These are phyloP conservation scores for Phellinidium pouzarii DNA, from an alignment of 1,284 basidiomycete species.

Conservation along the genomic window DNA sequence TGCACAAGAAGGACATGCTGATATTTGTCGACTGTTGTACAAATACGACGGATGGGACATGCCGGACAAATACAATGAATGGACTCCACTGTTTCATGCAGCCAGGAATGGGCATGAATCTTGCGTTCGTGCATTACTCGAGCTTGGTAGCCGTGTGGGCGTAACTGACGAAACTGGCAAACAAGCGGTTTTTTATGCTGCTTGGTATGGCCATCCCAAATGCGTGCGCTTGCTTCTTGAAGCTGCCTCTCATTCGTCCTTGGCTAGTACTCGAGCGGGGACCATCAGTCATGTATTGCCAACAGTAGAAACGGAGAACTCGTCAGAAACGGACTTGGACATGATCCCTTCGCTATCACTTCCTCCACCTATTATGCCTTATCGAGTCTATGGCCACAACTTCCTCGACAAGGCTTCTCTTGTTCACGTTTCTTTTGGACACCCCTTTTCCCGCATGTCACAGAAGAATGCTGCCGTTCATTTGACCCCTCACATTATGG, in stretches of 20 bases:
- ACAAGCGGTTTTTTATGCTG: constrained; percentile 89
- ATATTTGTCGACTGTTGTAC: constrained; percentile 78
- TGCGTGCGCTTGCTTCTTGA: constrained; percentile 73
- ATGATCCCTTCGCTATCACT: constrained; percentile 90
- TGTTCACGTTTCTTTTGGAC: constrained; percentile 85
- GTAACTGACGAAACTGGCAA: constrained; percentile 83
- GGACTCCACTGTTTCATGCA: constrained; percentile 97
- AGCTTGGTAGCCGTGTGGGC: constrained; percentile 71
- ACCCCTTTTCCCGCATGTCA: constrained; percentile 36
- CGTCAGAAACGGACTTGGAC: constrained; percentile 72
- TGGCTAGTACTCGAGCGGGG: constrained; percentile 22
- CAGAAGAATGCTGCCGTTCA: constrained; percentile 42
- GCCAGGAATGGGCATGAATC: constrained; percentile 80
- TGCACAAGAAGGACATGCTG: constrained; percentile 88
- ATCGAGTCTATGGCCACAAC: constrained; percentile 86
- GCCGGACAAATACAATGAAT: constrained; percentile 94
- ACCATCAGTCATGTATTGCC: constrained; percentile 24
- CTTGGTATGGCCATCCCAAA: constrained; percentile 91
- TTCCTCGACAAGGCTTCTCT: constrained; percentile 86
- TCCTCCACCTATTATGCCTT: constrained; percentile 97
- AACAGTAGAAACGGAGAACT: constrained; percentile 30
- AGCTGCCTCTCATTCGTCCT: constrained; percentile 30
- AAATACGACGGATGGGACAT: constrained; percentile 76
- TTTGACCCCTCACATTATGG: constrained; percentile 63
- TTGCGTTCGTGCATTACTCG: constrained; percentile 75